These are phyloP conservation scores for Kalanchoe fedtschenkoi DNA, from an alignment of 164 flowering plant genomes.

Conservation along the genomic window DNA sequence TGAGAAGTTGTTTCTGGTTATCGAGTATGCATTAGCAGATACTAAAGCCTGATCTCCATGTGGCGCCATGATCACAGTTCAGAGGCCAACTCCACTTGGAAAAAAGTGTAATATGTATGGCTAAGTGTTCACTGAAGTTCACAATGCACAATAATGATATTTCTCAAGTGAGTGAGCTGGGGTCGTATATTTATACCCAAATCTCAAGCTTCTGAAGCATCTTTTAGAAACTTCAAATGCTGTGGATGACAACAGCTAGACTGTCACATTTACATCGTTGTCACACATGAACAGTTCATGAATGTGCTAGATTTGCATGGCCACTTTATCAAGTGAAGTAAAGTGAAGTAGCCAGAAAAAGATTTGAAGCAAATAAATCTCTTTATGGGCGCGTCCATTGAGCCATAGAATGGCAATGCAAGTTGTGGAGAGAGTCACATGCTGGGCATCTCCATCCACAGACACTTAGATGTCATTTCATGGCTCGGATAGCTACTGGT, in stretches of 20 bases:
- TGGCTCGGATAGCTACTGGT: not conserved
- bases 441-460: no score
- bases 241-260: no score
- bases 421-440: no score
- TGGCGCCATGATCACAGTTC: constrained; percentile 9
- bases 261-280: not conserved
- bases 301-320: not conserved
- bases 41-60: constrained; percentile 1
- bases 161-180: not conserved
- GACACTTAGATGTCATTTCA: no score
- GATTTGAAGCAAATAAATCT: constrained; percentile 2
- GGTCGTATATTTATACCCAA: no score
- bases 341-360: no score
- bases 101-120: no score
- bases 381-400: not conserved
- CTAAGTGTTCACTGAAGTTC: no score
- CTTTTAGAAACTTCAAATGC: no score
- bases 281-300: not conserved
- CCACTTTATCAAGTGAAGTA: not conserved
- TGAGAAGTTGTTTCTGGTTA: constrained; percentile 21
- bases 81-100: no score
- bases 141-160: not conserved
- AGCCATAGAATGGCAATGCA: no score
- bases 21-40: not conserved
- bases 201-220: no score